These are phyloP conservation scores for Laetiporus sulphureus DNA, from an alignment of 1,284 basidiomycete species.

Conservation along the genomic window DNA sequence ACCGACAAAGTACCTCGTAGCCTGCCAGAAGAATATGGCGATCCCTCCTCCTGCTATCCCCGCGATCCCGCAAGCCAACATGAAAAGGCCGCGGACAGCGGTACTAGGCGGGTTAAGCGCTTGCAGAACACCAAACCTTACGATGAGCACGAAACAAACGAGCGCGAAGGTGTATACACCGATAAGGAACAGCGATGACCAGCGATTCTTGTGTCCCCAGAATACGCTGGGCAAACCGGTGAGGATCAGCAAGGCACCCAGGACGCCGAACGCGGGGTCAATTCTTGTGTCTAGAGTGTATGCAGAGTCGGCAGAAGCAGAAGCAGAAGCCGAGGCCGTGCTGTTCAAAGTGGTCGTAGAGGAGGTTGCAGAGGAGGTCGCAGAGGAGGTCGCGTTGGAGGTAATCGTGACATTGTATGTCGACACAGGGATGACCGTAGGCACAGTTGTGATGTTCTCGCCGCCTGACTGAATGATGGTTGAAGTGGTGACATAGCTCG, in stretches of 20 bases:
- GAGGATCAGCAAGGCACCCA: conserved; percentile 84
- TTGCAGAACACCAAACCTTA: conserved; percentile 81
- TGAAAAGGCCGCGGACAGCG: conserved; percentile 84
- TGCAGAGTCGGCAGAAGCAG: conserved; percentile 47
- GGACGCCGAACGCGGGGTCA: conserved; percentile 85
- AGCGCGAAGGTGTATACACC: conserved; percentile 87
- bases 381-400: conserved; percentile 29
- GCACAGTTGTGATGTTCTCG: no score
- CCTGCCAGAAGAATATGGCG: conserved; percentile 88
- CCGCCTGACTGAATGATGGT: conserved; percentile 40
- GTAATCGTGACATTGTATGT: conserved; percentile 52
- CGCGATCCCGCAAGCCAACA: conserved; percentile 75
- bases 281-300: conserved; percentile 66
- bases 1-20: conserved; percentile 79
- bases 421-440: conserved; percentile 41
- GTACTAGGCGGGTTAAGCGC: conserved; percentile 76
- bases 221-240: conserved; percentile 87
- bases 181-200: conserved; percentile 91
- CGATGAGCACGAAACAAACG: conserved; percentile 82
- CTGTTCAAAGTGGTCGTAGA: conserved; percentile 27
- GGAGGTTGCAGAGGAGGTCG: conserved; percentile 25
- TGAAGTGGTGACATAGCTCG: conserved; percentile 26
- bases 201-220: conserved; percentile 90
- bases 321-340: conserved; percentile 37
- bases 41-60: conserved; percentile 80